phyloP scores from a whole-genome alignment of 352 stramenopile species.

The Phytophthora sp. region DNA sequence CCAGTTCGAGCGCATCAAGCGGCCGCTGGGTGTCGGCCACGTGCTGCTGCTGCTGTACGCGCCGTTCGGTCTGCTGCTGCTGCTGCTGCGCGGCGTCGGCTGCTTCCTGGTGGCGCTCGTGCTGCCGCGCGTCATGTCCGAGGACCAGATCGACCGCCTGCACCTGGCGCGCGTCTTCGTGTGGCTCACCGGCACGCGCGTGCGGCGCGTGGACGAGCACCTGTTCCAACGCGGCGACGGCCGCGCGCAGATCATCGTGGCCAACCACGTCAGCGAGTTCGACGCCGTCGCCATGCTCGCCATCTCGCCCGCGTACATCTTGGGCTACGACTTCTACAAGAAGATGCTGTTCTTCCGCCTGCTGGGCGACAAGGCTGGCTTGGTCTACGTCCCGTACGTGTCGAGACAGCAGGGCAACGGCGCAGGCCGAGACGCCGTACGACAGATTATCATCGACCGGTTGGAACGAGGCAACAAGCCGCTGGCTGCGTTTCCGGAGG shows the following conservation, averaged over 20 bases:
- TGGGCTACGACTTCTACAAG: slow-evolving; percentile 89
- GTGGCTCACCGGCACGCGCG: slow-evolving; percentile 52
- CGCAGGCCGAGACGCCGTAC: slow-evolving; percentile 53
- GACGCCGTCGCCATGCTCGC: slow-evolving; percentile 63
- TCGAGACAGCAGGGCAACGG: slow-evolving; percentile 62
- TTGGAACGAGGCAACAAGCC: slow-evolving; percentile 57
- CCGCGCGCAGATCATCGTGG: slow-evolving; percentile 55
- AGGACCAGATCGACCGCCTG: slow-evolving; percentile 53
- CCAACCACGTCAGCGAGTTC: slow-evolving; percentile 83
- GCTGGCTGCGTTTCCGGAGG: slow-evolving; percentile 66
- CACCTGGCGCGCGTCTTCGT: slow-evolving; percentile 47
- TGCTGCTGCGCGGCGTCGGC: slow-evolving; percentile 44
- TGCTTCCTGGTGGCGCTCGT: slow-evolving; percentile 53
- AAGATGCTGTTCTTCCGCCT: slow-evolving; percentile 76
- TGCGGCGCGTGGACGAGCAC: slow-evolving; percentile 46
- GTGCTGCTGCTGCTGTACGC: slow-evolving; percentile 64
- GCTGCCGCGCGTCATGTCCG: slow-evolving; percentile 47
- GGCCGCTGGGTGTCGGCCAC: slow-evolving; percentile 43
- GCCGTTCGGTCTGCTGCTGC: slow-evolving; percentile 54
- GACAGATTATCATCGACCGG: slow-evolving; percentile 69
- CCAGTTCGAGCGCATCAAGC: slow-evolving; percentile 73
- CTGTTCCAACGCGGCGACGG: slow-evolving; percentile 31
- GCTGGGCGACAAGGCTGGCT: slow-evolving; percentile 60
- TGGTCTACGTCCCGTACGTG: slow-evolving; percentile 75
- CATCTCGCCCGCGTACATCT: slow-evolving; percentile 55